Evolutionary conservation across 805 yeast species (phyloP).

Genomic region (Lachancea dasiensis): DNA sequence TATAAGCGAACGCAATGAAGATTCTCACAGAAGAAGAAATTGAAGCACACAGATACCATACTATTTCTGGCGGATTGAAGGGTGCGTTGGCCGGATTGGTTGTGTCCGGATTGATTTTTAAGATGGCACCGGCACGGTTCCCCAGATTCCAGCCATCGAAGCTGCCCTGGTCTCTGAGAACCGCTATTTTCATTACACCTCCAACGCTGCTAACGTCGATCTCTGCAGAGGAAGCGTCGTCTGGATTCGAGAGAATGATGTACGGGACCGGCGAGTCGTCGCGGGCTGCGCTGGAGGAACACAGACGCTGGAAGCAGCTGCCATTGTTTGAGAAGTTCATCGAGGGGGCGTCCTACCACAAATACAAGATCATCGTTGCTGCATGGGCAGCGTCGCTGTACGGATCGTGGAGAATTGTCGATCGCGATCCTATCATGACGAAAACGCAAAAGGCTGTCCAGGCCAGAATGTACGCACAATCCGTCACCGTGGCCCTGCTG

Average conservation of each 20-base stretch:
- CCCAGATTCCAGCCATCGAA: conserved; percentile 38
- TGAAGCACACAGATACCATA: conserved; percentile 55
- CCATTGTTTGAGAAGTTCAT: conserved; percentile 45
- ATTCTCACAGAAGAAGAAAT: conserved; percentile 59
- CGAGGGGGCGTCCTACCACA: conserved; percentile 46
- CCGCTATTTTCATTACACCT: conserved; percentile 65
- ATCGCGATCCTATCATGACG: conserved; percentile 69
- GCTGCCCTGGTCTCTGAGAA: conserved; percentile 51
- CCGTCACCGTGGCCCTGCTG: conserved; percentile 63
- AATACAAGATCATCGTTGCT: conserved; percentile 61
- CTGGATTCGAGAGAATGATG: conserved; percentile 53
- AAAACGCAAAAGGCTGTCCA: conserved; percentile 76
- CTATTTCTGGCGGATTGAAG: conserved; percentile 53
- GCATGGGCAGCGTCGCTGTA: conserved; percentile 78
- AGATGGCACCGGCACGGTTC: conserved; percentile 42
- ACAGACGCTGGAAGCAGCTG: conserved; percentile 46
- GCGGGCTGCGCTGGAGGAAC: conserved; percentile 39
- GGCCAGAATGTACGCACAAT: conserved; percentile 90
- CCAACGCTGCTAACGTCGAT: conserved; percentile 57
- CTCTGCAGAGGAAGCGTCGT: conserved; percentile 66
- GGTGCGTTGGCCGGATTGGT: conserved; percentile 54
- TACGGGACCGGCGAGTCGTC: conserved; percentile 44
- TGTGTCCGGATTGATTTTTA: conserved; percentile 50
- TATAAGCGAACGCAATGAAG: conserved; percentile 49
- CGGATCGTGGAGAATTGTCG: conserved; percentile 71